Base-by-base conservation (phyloP, 306 rosid genomes). In the Lathyrus aphaca region DNA sequence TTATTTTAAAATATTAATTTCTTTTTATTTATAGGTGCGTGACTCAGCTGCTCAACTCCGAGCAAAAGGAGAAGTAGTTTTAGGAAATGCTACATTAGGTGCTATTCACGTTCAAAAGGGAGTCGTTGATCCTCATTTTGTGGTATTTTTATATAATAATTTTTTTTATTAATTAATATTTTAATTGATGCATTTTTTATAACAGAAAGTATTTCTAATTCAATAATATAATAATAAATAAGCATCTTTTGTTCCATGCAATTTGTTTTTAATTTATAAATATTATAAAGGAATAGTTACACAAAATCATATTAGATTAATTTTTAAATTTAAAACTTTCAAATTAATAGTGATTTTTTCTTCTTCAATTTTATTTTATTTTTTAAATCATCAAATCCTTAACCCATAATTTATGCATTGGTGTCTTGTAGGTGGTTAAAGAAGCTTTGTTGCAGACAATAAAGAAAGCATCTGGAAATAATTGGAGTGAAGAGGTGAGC, bases 371-470 rank as follows among this genome's bases (percentile, higher is more conserved):
- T 2, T 14, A 8, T 57, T 27, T 8, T 29, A 3, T 4, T 7
- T 35, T 35, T 35, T 1, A 35, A 1, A 12, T 2, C 3, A 4
- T 12, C 6, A 43, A 43, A n/a, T 43, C 2, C 5, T 12, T 43
- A n/a, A 43, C 5, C n/a, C 48, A 14, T 27, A 56, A 2, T 29
- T 13, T 6, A 29, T 13, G 0, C 32, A 27, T 14, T 13, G 16
- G 10, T 2, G 4, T 1, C 2, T 0, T 37, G 0, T 10, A 37
- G 44, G 81, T 71, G 73, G 64, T 77, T 2, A 77, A 71, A 57
- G 77, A 77, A 71, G 81, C 77, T 37, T 3, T 71, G 6, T 5
- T 77, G 10, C 10, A 58, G 10, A 56, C 81, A 64, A 16, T 77
- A 54, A 71, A 71, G 51, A 73, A 64, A 77, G 77, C 30, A 3